Conservation (phyloP, 768 basidiomycete species). For the Holtermannia corniformis region DNA sequence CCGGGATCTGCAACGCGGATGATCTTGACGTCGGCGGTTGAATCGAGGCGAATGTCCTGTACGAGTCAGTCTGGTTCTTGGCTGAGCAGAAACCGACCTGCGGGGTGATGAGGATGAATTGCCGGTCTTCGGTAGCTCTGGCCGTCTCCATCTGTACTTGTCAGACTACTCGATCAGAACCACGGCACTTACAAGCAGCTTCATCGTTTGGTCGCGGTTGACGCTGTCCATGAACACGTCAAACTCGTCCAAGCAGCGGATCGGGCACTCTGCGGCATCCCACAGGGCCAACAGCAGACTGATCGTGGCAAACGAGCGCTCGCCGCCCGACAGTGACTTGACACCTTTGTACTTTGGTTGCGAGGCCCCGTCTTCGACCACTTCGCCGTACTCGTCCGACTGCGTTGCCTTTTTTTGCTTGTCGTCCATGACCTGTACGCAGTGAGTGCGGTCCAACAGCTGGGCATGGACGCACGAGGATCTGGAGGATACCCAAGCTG, state of each 20-base stretch:
- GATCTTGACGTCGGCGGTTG: conserved; percentile 21
- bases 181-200: conserved; percentile 72
- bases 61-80: neutral
- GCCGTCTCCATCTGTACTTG: conserved; percentile 72
- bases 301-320: conserved; percentile 94
- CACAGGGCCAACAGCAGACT: conserved; percentile 88
- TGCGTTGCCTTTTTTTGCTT: conserved; percentile 50
- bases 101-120: conserved; percentile 94
- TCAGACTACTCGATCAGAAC: neutral
- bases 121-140: conserved; percentile 73
- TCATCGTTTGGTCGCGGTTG: conserved; percentile 77
- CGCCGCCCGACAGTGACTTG: conserved; percentile 61
- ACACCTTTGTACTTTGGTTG: conserved; percentile 25
- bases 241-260: conserved; percentile 96
- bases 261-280: conserved; percentile 89
- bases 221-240: conserved; percentile 74
- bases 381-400: conserved; percentile 10
- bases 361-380: conserved; percentile 5
- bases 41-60: conserved; percentile 31
- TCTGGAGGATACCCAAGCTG: conserved; percentile 2
- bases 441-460: too few relatives aligned
- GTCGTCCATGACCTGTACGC: too few relatives aligned
- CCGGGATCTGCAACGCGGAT: conserved; percentile 35
- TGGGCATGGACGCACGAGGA: conserved; percentile 17
- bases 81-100: conserved; percentile 44